Base-by-base conservation (phyloP, 2,329 filamentous ascomycete species). In the Penicillium freii region DNA sequence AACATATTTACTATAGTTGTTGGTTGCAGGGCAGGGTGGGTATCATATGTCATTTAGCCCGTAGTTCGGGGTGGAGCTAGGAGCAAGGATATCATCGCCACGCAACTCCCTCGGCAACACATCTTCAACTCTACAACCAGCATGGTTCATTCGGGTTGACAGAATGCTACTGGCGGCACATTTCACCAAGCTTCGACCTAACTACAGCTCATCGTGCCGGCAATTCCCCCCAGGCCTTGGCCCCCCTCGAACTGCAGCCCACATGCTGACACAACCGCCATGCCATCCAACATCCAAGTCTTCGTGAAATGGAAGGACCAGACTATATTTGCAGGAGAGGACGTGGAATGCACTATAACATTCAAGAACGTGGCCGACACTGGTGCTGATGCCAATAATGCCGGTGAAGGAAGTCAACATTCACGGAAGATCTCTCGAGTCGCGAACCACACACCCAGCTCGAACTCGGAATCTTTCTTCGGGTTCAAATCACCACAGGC, bases 261-360 rank as follows among this genome's bases (percentile, higher is more conserved):
- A 68, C 66, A 73, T 69, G 69, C 71, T 73, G 64, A 70, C 61
- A 51, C 57, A 56, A 61, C 61, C 72, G 72, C 72, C 61, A 80
- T 80, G 74, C 77, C 79, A 72, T 84, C 82, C 77, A 93, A 95
- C 80, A 91, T 99, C 73, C 90, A 92, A 75, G 93, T 97, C 76
- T 96, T 93, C 75, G 91, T 99, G 75, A 87, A 88, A 78, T 99
- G 93, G 90, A 89, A 91, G 74, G 90, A 96, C 72, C 87, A 93
- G 75, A 92, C 90, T 61, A 91, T 99, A 69, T 99, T 97, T 78
- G 91, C 94, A 56, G 94, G 94, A 76, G 94, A 99, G 81, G 89
- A 96, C 71, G 85, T 97, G 71, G 90, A 92, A 78, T 97, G 94
- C 77, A 92, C 88, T 65, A 96, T 99, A 74, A 97, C 91, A 50